These are phyloP conservation scores for Botryotinia calthae DNA, from an alignment of 2,329 filamentous ascomycete species.

Conservation along the genomic window DNA sequence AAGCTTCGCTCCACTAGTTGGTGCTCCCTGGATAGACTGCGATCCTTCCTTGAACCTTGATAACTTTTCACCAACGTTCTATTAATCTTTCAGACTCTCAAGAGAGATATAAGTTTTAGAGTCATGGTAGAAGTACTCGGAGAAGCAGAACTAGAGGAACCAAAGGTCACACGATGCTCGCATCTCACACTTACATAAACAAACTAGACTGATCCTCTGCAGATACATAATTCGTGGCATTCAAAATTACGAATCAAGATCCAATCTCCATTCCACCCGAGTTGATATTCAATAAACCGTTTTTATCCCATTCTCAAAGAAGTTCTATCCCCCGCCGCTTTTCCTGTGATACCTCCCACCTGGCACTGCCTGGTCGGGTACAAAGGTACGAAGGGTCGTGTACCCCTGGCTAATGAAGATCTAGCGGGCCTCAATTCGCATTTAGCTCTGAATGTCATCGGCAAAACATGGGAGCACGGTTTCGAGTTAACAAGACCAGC, in stretches of 20 bases:
- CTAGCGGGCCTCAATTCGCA: neutral
- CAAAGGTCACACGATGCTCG: neutral
- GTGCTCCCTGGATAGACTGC: neutral
- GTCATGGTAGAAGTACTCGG: neutral
- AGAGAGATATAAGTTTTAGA: neutral
- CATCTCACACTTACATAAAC: neutral
- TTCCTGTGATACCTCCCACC: neutral
- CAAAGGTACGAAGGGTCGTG: neutral
- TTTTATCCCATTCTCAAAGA: neutral
- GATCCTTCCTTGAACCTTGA: neutral
- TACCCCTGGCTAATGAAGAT: slow-evolving; percentile 1
- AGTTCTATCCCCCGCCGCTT: neutral
- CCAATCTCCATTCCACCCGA: neutral
- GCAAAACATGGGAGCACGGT: neutral
- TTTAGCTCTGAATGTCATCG: neutral
- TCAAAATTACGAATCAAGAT: neutral
- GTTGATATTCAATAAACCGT: neutral
- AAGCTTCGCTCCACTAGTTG: neutral
- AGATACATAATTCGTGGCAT: neutral
- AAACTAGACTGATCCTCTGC: neutral
- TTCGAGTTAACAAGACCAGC: neutral
- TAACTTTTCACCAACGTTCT: neutral
- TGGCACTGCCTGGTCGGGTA: neutral
- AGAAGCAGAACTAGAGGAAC: neutral
- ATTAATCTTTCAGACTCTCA: neutral